phyloP scores from a whole-genome alignment of 208 protist genomes.

The Herpetomonas samuelpessoai region DNA sequence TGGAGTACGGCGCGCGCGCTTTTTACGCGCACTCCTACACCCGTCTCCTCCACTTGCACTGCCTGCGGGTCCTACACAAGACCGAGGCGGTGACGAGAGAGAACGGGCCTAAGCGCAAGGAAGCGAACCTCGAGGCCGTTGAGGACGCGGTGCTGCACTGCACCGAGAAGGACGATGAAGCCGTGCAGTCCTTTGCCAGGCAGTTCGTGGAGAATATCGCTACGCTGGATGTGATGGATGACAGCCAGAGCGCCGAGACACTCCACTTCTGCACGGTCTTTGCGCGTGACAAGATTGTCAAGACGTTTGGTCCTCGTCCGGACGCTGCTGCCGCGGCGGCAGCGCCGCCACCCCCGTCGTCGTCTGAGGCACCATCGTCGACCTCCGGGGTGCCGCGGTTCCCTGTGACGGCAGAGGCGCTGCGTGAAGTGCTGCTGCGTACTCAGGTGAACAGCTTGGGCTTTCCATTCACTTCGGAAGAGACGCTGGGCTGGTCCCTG shows the following conservation, averaged over 20 bases:
- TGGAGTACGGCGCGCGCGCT: constrained; percentile 46
- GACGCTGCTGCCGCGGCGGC: background rate
- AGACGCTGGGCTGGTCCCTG: constrained; percentile 76
- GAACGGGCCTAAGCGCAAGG: background rate
- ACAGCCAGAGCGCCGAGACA: constrained; percentile 15
- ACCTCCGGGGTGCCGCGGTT: constrained; percentile 17
- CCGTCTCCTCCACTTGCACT: no score
- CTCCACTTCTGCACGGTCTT: constrained; percentile 62
- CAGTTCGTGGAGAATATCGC: constrained; percentile 2
- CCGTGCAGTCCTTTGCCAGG: background rate
- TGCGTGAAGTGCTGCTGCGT: constrained; percentile 56
- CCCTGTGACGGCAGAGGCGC: constrained; percentile 41
- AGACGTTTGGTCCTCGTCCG: background rate
- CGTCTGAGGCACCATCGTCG: background rate
- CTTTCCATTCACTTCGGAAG: constrained; percentile 62
- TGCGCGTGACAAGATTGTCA: constrained; percentile 15
- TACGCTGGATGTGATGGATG: constrained; percentile 17
- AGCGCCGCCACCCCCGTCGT: background rate
- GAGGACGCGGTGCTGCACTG: background rate
- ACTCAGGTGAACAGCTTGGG: constrained; percentile 77
- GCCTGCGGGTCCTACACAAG: no score
- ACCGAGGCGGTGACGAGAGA: no score
- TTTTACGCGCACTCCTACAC: background rate
- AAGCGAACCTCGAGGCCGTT: background rate
- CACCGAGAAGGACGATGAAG: background rate